Percentiles rank a stretch among this genome's conserved stretches.
These are phyloP conservation scores for Arabis hirsuta DNA, from an alignment of 345 rosid species.

Conservation along the genomic window DNA sequence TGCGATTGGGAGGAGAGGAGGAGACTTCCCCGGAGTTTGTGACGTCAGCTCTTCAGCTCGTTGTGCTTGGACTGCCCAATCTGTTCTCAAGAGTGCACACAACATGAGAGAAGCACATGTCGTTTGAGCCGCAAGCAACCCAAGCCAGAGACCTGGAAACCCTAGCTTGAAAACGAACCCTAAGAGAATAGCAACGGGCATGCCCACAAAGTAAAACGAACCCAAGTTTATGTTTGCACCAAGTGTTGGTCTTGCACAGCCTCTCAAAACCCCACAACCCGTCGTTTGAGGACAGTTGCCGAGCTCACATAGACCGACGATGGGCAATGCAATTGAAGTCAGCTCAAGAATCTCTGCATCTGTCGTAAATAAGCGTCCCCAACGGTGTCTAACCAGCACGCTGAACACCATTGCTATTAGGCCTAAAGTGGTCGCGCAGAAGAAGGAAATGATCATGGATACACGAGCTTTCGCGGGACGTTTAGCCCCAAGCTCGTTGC, in stretches of 20 bases:
- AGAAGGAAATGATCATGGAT: conserved; percentile 72
- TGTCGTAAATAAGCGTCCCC: conserved; percentile 82
- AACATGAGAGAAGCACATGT: conserved; percentile 86
- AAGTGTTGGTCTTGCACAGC: conserved; percentile 80
- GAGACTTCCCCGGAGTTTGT: conserved; percentile 24
- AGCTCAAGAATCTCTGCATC: conserved; percentile 76
- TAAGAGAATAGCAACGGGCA: conserved; percentile 78
- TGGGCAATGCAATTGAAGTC: conserved; percentile 82
- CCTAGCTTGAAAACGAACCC: conserved; percentile 77
- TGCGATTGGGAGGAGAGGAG: conserved; percentile 39
- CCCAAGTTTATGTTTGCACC: conserved; percentile 97
- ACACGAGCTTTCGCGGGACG: conserved; percentile 79
- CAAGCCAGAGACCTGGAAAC: conserved; percentile 85
- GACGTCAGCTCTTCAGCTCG: conserved; percentile 80
- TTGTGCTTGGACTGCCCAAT: conserved; percentile 70
- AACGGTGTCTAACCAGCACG: conserved; percentile 67
- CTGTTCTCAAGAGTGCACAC: conserved; percentile 63
- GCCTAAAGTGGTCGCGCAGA: conserved; percentile 64
- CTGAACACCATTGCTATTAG: conserved; percentile 75
- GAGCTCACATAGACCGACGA: conserved; percentile 88
- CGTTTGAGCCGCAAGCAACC: conserved; percentile 93
- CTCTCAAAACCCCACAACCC: conserved; percentile 89
- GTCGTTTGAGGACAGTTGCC: conserved; percentile 98
- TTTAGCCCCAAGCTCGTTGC: conserved; percentile 92
- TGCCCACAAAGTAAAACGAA: conserved; percentile 87